Conservation (phyloP, 257 asterid species). For the Vinca minor region DNA sequence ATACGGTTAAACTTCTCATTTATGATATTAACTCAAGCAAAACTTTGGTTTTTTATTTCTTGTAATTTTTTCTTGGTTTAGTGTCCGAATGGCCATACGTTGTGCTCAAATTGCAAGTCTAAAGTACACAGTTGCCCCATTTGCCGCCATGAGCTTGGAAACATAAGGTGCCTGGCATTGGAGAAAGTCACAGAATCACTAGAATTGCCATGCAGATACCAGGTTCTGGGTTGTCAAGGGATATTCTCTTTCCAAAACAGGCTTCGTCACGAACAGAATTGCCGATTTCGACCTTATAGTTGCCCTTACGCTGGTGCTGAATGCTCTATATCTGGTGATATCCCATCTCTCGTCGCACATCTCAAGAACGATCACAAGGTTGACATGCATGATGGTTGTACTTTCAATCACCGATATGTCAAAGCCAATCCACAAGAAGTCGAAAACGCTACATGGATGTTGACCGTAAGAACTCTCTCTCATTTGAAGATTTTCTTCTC, state of each 20-base stretch:
- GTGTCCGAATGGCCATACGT: slow-evolving; percentile 7
- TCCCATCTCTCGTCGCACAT: slow-evolving; percentile 27
- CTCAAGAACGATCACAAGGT: slow-evolving; percentile 37
- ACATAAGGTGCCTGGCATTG: slow-evolving; percentile 40
- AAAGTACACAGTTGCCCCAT: slow-evolving; percentile 25
- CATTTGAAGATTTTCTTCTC: background rate
- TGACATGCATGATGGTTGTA: slow-evolving; percentile 35
- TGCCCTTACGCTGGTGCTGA: slow-evolving; percentile 45
- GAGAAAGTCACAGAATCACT: slow-evolving; percentile 39
- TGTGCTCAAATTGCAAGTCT: slow-evolving; percentile 4
- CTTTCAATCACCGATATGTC: slow-evolving; percentile 44
- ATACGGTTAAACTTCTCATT: too few relatives aligned
- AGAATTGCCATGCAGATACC: slow-evolving; percentile 34
- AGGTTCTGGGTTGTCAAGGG: slow-evolving; percentile 30
- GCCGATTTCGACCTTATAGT: slow-evolving; percentile 29
- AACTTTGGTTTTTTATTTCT: background rate
- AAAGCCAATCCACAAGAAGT: slow-evolving; percentile 35
- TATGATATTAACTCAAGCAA: too few relatives aligned
- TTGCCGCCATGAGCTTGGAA: slow-evolving; percentile 41
- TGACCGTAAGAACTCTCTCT: slow-evolving; percentile 22
- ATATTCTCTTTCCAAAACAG: slow-evolving; percentile 29
- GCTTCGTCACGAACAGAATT: slow-evolving; percentile 32
- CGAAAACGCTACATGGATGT: slow-evolving; percentile 39
- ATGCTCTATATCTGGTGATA: slow-evolving; percentile 30
- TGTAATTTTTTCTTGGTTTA: background rate